Base-by-base conservation (phyloP, 306 rosid genomes). In the Cicer arietinum region DNA sequence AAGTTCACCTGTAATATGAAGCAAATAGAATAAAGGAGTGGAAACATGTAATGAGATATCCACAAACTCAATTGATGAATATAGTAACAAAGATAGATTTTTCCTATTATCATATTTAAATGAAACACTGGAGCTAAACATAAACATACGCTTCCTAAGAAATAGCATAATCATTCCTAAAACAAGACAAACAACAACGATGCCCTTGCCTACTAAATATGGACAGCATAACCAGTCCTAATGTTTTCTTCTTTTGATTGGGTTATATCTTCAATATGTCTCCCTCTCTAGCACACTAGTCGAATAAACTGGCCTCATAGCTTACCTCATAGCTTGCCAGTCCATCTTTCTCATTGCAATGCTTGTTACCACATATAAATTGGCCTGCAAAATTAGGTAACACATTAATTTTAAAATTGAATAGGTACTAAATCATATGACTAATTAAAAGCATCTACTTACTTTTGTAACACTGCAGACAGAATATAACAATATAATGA, bases 311-410 rank as follows among this genome's bases (percentile, higher is more conserved):
- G 37, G 53, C 40, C 60, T 62, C 20, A 75, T 81, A 46, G 78
- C 84, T 76, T 77, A 71, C 98, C 93, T 91, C 98, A 10, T 90
- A 94, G 89, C 97, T 94, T 59, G 97, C 87, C 70, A 94, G 87
- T 76, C 84, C 88, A 73, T 79, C 88, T 78, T 86, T 94, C 75
- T 81, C 89, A 71, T 90, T 67, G 37, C 98, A 94, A 81, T 90
- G 93, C 81, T 87, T 90, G 88, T 89, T 91, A 44, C 97, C 97
- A 52, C 98, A 91, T 67, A 87, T 76, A 78, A 88, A 87, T 85
- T 91, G 98, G 77, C 98, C 98, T 91, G 94, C 76, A 82, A 83
- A 77, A 79, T 84, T 63, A 41, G 12, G 8, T 66, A 77, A 67
- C 48, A 65, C 64, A 80, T 75, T 73, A 80, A 66, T 51, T 64